Evolutionary conservation across 306 rosid species (phyloP), one percentile per base, ranked within the genome.

Genomic region (Mucuna pruriens): DNA sequence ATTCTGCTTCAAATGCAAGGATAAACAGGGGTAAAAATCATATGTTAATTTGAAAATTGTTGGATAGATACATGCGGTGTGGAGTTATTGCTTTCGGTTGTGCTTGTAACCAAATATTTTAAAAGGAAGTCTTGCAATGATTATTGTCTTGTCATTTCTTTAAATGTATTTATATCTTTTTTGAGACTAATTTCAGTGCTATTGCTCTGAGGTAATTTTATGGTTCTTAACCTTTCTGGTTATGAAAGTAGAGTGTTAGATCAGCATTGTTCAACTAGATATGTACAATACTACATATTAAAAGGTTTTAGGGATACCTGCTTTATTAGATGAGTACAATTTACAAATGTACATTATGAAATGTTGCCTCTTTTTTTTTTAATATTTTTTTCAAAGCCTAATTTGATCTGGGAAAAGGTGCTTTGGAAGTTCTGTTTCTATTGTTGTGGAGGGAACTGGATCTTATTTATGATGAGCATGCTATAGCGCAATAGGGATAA

Each of bases 41-140:
- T 13, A 44, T n/a, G 22, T 57, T 57, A 76, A 42, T 79, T 44
- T 70, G 71, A 46, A 58, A 70, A 34, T 36, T 2, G 23, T 57
- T 42, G 25, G 48, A 40, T 57, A 9, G 63, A 22, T 71, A 40
- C 12, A 13, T 55, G 29, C 3, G 22, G 58, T 45, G 22, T 81
- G 61, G 74, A 25, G 15, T 31, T 76, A 3, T 76, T 76, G 70
- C 77, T 33, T 49, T 73, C 62, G 38, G 54, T 55, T 55, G 23
- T 33, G 16, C 51, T 51, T 80, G 68, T 80, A 52, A 71, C 58
- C 78, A 1, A 19, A 22, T 74, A 22, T 11, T 63, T 49, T 74
- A 5, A 34, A 51, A 63, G 23, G 20, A 31, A 48, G 5, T 76
- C 71, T 42, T 54, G 48, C 34, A 46, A 71, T 44, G 16, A 34